These are phyloP conservation scores for Scedosporium apiospermum DNA, from an alignment of 2,329 filamentous ascomycete species.

Conservation along the genomic window DNA sequence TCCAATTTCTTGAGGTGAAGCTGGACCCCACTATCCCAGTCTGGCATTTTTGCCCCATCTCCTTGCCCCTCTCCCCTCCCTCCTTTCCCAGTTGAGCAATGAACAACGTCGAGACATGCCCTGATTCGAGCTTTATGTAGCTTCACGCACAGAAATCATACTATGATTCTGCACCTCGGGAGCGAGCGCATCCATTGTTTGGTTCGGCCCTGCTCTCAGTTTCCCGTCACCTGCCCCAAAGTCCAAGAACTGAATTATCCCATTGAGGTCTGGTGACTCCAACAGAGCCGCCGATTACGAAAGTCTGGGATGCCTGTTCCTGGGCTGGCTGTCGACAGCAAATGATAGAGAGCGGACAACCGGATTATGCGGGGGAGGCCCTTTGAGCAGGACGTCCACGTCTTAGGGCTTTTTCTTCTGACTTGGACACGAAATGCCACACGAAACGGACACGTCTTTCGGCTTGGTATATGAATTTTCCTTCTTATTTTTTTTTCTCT, in stretches of 20 bases:
- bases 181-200: background rate
- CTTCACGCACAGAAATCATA: background rate
- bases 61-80: background rate
- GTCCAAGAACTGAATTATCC: background rate
- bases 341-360: background rate
- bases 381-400: background rate
- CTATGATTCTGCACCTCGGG: background rate
- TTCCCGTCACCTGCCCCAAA: background rate
- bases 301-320: background rate
- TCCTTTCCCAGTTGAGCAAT: background rate
- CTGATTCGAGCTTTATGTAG: background rate
- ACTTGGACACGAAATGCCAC: background rate
- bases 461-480: background rate
- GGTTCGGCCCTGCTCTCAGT: background rate
- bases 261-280: background rate
- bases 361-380: background rate
- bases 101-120: background rate
- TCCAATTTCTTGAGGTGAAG: background rate
- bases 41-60: background rate
- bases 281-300: background rate
- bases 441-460: constrained; percentile 3
- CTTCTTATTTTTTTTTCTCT: background rate
- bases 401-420: background rate
- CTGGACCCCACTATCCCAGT: background rate
- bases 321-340: background rate